These are phyloP conservation scores for Fusarium sp. DNA, from an alignment of 2,329 filamentous ascomycete species.

Conservation along the genomic window DNA sequence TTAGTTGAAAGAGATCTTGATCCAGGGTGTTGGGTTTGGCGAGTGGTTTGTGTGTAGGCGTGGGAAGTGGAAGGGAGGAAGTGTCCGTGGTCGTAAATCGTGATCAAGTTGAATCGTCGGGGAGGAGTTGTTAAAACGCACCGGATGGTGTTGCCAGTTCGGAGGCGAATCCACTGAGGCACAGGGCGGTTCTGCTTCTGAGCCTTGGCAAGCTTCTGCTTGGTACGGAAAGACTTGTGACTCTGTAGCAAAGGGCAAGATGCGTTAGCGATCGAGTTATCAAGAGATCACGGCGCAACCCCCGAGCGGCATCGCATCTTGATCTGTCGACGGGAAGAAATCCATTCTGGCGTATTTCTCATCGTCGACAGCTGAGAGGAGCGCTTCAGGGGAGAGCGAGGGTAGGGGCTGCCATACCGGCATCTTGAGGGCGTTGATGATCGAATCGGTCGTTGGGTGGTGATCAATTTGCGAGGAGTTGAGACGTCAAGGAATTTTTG, in stretches of 20 bases:
- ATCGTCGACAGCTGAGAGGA: constrained; percentile 26
- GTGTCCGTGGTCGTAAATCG: constrained; percentile 7
- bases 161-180: constrained; percentile 99
- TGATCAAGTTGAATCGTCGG: constrained; percentile 4
- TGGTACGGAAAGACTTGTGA: constrained; percentile 99
- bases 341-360: constrained; percentile 11
- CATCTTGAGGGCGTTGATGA: constrained; percentile 53
- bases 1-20: constrained; percentile 17
- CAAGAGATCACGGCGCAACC: constrained; percentile 7
- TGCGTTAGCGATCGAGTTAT: constrained; percentile 40
- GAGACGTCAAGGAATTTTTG: constrained; percentile 47
- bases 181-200: constrained; percentile 99
- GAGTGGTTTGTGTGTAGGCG: not conserved
- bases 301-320: constrained; percentile 13
- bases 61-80: not conserved
- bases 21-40: not conserved
- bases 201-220: constrained; percentile 99
- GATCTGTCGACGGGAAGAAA: constrained; percentile 12
- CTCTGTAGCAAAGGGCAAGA: constrained; percentile 64
- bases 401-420: constrained; percentile 48
- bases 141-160: constrained; percentile 99
- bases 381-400: constrained; percentile 4
- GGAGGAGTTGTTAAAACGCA: constrained; percentile 62
- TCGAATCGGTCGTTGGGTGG: constrained; percentile 49
- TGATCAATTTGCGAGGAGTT: constrained; percentile 46